A percentile compares a stretch with the other conserved stretches of the same genome.
These are phyloP conservation scores for Salix arbutifolia DNA, from an alignment of 345 rosid genomes.

Conservation along the genomic window DNA sequence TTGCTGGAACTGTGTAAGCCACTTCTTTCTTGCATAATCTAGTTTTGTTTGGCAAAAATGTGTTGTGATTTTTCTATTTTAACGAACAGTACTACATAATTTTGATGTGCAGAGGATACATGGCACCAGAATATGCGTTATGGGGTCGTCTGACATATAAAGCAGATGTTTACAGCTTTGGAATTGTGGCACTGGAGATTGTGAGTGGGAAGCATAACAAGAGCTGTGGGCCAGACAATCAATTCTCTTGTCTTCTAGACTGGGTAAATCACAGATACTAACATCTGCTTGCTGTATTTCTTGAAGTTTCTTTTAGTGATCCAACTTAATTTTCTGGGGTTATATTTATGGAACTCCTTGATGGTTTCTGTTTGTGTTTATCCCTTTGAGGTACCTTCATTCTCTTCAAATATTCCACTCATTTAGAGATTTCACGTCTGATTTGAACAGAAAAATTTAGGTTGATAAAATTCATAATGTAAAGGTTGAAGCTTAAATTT, in stretches of 20 bases:
- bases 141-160: slow-evolving; percentile 25
- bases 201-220: slow-evolving; percentile 17
- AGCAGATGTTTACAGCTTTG: slow-evolving; percentile 27
- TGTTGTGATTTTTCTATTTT: too few species aligned
- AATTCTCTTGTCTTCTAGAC: slow-evolving; percentile 18
- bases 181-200: slow-evolving; percentile 21
- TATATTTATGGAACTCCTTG: neutral
- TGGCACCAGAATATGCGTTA: slow-evolving; percentile 29
- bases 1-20: slow-evolving; percentile 19
- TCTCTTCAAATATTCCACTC: neutral
- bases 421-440: neutral
- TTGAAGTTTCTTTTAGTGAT: neutral
- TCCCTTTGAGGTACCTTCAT: neutral
- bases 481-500: too few species aligned
- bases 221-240: neutral
- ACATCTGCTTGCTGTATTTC: neutral
- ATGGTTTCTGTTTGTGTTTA: neutral
- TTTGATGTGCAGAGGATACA: slow-evolving; percentile 18
- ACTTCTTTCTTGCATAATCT: too few species aligned
- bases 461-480: neutral
- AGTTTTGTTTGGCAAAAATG: neutral
- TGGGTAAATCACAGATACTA: slow-evolving; percentile 13
- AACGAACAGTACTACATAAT: neutral
- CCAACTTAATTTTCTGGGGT: neutral
- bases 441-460: neutral